Base-by-base conservation (phyloP, 352 stramenopile genomes). In the Thraustotheca clavata region DNA sequence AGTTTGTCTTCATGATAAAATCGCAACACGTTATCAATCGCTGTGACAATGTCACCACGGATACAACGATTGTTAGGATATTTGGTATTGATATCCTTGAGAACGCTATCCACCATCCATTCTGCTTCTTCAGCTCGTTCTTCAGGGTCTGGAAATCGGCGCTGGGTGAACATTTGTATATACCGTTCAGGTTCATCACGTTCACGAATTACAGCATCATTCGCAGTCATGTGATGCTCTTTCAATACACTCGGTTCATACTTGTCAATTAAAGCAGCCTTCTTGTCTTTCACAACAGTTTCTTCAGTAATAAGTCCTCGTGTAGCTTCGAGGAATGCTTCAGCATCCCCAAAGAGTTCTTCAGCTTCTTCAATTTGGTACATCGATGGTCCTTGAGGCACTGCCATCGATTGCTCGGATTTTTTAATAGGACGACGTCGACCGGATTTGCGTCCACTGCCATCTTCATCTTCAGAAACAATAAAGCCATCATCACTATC, bases 401-500 rank as follows among this genome's bases (percentile, higher is more conserved):
- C 88, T 2, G 76, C 43, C 3, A 89, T 75, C 14, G 80, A 76
- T 43, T 81, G 80, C 61, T 88, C 76, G 67, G 89, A 33, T 22
- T 49, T 54, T 22, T 48, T 60, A 3, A 47, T 32, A 12, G 60
- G 89, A n/a, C 83, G 77, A 35, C 31, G 50, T n/a, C n/a, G n/a
- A 24, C 50, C 38, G 24, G 32, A n/a, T 24, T 66, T 49, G n/a
- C 86, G 79, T 26, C 84, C 80, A 5, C 82, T 79, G 26, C 84
- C 83, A 76, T 95, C 86, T 70, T 95, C 86, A 36, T 95, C 86
- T 46, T 95, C 86, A 41, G 92, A 85, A 11, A 95, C 86, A 39
- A 95, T 95, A 36, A 95, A 95, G 55, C 93, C 86, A 43, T 94
- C 86, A 41, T 95, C 86, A 63, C 84, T 94, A 69, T 93, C 85